Base-by-base conservation (phyloP, 1,284 basidiomycete species). In the Ceratobasidium sp. region DNA sequence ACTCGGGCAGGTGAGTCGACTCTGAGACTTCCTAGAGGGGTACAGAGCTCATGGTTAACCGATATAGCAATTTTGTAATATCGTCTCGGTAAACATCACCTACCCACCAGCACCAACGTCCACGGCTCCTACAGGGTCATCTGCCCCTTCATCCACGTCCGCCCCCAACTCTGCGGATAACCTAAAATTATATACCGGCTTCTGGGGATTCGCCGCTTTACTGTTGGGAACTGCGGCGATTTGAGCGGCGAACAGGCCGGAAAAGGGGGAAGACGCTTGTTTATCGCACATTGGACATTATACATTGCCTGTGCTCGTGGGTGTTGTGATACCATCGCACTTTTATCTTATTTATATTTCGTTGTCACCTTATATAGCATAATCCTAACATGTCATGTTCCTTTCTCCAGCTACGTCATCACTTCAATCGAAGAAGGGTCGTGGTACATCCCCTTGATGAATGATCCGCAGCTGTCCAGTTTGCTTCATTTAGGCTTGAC, bases 311-410 rank as follows among this genome's bases (percentile, higher is more conserved):
- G 3, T 32, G 32, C 60, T 36, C 41, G 26, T 30, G 32, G 28
- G 32, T 53, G 45, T 65, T 50, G n/a, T 28, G 23, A 34, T 50
- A 50, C 34, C 28, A 36, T 30, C 39, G 45, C 62, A 65, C 30
- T 34, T 65, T 65, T 65, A 53, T 65, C 28, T 65, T 65, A 65
- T 65, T 65, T 65, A 65, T 65, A 65, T 65, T 62, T 62, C 45
- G 14, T 60, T 46, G 53, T 50, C 5, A 5, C 21, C 8, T 8
- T 8, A 2, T 43, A 28, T 60, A 36, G 43, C 58, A 23, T 60
- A 60, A 60, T 60, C 16, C 21, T 21, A 60, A 50, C 48, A 50
- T 50, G 48, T 39, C 14, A 14, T 50, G 48, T 14, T 23, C 48
- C 48, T 50, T 50, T 50, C 48, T 50, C 21, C 14, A 4, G 21